Evolutionary conservation across 768 basidiomycete species (phyloP), one percentile per base, ranked within the genome.

Genomic region (Kwoniella newhampshirensis): DNA sequence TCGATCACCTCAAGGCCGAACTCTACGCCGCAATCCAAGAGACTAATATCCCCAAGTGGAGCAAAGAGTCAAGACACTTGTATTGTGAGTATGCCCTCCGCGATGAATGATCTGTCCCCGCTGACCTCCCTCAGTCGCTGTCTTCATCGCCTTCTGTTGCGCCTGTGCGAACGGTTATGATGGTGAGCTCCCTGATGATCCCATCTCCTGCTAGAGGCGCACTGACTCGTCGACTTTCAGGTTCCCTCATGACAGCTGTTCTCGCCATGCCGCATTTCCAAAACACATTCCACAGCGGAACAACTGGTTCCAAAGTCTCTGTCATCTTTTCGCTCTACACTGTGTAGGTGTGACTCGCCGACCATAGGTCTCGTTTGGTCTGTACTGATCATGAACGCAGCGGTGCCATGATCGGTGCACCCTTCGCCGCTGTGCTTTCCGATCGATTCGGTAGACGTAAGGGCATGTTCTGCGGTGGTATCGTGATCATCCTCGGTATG

Each of bases 401-500:
- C 35, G 67, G 67, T n/a, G 54, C 61, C 23, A 65, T 70, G 65
- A 57, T 72, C 36, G 71, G 74, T 39, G 66, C 75, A 4, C 74
- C 65, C 52, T 64, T 73, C 52, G 73, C 71, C 13, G 75, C 73
- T 4, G 62, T 73, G 25, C 36, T 76, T 26, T 67, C 76, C 20
- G 76, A 76, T 53, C 60, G 63, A 27, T 68, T 63, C n/a, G 73
- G 77, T 28, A 67, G 75, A 45, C 63, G 75, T 4, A 66, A 55
- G 26, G 76, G 62, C 30, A 76, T 75, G 75, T 68, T 75, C 56
- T 44, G 55, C 47, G 76, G 77, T 30, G 57, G 57, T 47, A 27
- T 30, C 15, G 50, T 62, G 37, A 69, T 64, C 49, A 60, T 64
- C 37, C 26, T 57, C 76, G 83, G 83, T 27, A 79, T 81, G 37